Percentiles rank a stretch among this genome's conserved stretches.
phyloP scores from a whole-genome alignment of 2,329 filamentous ascomycete species.

The Aphanocladium album region DNA sequence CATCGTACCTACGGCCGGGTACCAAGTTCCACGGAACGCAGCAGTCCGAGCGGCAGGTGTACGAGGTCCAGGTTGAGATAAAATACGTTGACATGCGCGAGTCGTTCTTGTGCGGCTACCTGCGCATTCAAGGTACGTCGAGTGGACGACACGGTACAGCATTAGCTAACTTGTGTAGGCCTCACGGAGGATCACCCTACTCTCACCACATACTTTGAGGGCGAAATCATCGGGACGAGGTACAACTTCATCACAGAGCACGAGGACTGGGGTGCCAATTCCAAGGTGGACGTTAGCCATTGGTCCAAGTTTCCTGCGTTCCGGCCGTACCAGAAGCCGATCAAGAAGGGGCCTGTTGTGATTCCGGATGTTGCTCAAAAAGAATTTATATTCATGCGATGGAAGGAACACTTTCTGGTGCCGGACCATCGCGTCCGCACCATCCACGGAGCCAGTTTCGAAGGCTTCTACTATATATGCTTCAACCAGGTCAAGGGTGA shows the following conservation, averaged over 20 bases:
- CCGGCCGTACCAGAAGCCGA: constrained; percentile 62
- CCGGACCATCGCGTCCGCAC: constrained; percentile 89
- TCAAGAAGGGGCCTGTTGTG: constrained; percentile 49
- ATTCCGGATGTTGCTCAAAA: constrained; percentile 69
- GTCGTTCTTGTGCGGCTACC: constrained; percentile 89
- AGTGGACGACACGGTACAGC: neutral
- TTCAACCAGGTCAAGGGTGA: constrained; percentile 88
- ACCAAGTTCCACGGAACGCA: constrained; percentile 89
- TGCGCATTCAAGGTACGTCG: constrained; percentile 79
- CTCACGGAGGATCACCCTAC: constrained; percentile 94
- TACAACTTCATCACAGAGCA: constrained; percentile 92
- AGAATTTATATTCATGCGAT: constrained; percentile 96
- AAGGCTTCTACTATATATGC: constrained; percentile 98
- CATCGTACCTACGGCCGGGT: constrained; percentile 78
- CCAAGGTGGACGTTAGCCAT: constrained; percentile 87
- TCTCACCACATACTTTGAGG: constrained; percentile 97
- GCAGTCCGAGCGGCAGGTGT: constrained; percentile 85
- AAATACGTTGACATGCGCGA: constrained; percentile 94
- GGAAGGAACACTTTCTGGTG: constrained; percentile 98
- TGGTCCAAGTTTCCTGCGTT: constrained; percentile 90
- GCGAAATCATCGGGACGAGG: constrained; percentile 93
- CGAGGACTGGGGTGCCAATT: constrained; percentile 83
- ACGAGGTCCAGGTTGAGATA: constrained; percentile 94
- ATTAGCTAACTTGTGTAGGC: constrained; percentile 46
- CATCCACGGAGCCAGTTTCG: constrained; percentile 91